Percentiles rank a stretch among this genome's conserved stretches.
Conservation (phyloP, 805 yeast genomes). For the Hanseniaspora taiwanica region DNA sequence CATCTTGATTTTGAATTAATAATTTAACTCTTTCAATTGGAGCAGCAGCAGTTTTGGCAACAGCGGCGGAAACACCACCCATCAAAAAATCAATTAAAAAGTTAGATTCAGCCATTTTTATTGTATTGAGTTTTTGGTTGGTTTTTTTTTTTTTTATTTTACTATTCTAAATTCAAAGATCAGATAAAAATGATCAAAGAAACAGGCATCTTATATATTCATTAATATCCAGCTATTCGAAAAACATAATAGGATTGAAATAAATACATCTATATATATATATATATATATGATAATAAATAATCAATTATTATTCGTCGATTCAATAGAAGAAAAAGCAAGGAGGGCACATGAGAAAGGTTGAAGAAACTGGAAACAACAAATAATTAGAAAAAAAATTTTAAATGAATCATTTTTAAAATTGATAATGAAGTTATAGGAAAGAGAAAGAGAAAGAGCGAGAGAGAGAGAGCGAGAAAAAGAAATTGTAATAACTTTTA, state of each 20-base stretch:
- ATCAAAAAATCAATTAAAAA: conserved; percentile 64
- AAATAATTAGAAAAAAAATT: conserved; percentile 8
- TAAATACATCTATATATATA: no score
- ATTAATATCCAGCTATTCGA: no score
- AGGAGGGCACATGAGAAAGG: no score
- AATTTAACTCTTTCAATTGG: conserved; percentile 93
- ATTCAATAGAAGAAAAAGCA: no score
- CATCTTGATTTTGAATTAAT: conserved; percentile 95
- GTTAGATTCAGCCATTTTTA: conserved; percentile 27
- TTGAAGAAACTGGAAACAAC: no score
- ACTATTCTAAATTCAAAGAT: neutral
- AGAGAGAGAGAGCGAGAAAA: neutral
- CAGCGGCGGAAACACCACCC: conserved; percentile 99
- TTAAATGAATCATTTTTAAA: conserved; percentile 1
- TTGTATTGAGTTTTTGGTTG: conserved; percentile 1
- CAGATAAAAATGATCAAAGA: no score
- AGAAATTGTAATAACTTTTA: neutral
- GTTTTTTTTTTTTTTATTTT: conserved; percentile 2
- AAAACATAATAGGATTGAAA: no score
- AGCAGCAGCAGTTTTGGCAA: conserved; percentile 95
- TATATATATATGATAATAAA: no score
- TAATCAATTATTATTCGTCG: no score
- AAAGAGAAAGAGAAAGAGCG: neutral
- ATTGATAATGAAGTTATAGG: neutral
- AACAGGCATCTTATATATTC: no score